phyloP scores from a whole-genome alignment of 106 monocot genomes.

The Dactylorhiza incarnata region DNA sequence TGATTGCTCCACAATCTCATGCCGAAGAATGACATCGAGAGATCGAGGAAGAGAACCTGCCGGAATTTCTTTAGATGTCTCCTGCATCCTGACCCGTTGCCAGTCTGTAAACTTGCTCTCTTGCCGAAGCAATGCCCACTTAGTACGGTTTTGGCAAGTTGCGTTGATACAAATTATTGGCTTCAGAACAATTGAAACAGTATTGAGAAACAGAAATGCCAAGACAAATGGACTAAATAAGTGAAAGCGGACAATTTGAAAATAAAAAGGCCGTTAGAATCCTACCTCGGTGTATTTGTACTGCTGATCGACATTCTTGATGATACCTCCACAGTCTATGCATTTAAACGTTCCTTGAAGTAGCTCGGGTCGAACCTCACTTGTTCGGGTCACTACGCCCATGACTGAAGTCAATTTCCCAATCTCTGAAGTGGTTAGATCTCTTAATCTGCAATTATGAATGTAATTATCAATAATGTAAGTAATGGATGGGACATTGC shows the following conservation, averaged over 20 bases:
- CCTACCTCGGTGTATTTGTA: constrained; percentile 92
- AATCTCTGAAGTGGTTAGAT: constrained; percentile 83
- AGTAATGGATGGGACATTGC: background rate
- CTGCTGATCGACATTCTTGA: constrained; percentile 96
- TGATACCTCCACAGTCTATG: constrained; percentile 56
- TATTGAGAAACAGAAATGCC: background rate
- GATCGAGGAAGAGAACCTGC: constrained; percentile 95
- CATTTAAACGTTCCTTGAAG: constrained; percentile 87
- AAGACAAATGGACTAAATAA: background rate
- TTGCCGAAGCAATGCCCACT: constrained; percentile 90
- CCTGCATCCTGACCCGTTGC: constrained; percentile 94
- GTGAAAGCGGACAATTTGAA: background rate
- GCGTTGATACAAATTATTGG: constrained; percentile 94
- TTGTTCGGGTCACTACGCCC: constrained; percentile 96
- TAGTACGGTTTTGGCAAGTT: constrained; percentile 58
- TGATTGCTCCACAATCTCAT: constrained; percentile 97
- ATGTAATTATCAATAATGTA: background rate
- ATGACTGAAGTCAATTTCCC: constrained; percentile 90
- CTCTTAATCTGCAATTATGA: constrained; percentile 56
- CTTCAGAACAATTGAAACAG: constrained; percentile 23
- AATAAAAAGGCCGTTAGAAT: background rate
- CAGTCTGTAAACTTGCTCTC: constrained; percentile 99
- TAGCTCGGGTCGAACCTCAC: constrained; percentile 98
- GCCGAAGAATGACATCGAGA: constrained; percentile 85
- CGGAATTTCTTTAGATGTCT: constrained; percentile 98